Base-by-base conservation (phyloP, 1,284 basidiomycete genomes). In the Cutaneotrichosporon daszewskae region DNA sequence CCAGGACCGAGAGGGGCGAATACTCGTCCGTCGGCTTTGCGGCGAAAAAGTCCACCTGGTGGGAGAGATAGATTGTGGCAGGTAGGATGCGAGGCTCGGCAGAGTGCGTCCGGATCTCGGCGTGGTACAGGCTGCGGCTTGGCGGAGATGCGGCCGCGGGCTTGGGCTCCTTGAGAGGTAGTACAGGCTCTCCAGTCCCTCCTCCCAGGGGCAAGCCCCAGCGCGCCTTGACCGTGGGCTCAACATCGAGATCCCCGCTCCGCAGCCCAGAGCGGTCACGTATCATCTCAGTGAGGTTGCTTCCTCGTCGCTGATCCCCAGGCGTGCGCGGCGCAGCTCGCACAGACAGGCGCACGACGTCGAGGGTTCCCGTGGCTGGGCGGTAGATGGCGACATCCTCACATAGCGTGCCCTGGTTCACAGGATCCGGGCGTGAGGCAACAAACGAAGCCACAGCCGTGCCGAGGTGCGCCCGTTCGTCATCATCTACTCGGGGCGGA, bases 31-130 rank as follows among this genome's bases (percentile, higher is more conserved):
- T 83, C 1, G 80, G 78, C 11, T 55, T 52, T 0, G 88, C 75
- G 2, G 79, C 76, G 55, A 80, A 77, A 73, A 90, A 91, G 9
- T 80, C 75, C 64, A 89, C 84, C 51, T 90, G 86, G 53, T 85
- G 84, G 0, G 82, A 80, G 12, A 87, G 78, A 62, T 90, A 90
- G 29, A 92, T 76, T 0, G 84, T 76, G 0, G 80, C 76, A 1
- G 86, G 83, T 1, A 86, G 74, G 19, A 86, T 72, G 3, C 69
- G 74, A 0, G 75, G 72, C 2, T 79, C 79, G 5, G 70, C 72
- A 2, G 80, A 80, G 62, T 72, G 79, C 0, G 85, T 87, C 35
- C 84, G 84, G 13, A 91, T 76, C 60, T 92, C 88, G 1, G 84
- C 85, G 34, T 83, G 79, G 0, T 85, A 76, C 2, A 88, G 74